Conservation (phyloP, 345 rosid species). For the Heritiera fomes region DNA sequence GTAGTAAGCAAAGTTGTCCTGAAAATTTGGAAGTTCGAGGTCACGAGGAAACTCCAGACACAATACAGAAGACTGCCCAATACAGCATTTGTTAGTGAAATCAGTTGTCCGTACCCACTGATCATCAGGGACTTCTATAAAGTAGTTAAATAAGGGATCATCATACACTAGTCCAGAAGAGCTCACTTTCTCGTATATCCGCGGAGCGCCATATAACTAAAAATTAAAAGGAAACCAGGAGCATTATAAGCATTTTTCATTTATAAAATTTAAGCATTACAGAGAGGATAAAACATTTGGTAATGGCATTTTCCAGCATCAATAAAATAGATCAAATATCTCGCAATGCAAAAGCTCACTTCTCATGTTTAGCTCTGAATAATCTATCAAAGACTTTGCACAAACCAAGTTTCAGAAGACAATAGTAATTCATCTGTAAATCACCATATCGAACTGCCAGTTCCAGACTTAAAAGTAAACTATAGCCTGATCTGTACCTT, state of each 20-base stretch:
- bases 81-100: slow-evolving; percentile 41
- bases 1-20: slow-evolving; percentile 32
- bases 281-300: background rate
- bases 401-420: background rate
- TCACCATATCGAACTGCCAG: background rate
- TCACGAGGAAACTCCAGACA: slow-evolving; percentile 47
- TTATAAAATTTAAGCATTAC: background rate
- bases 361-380: background rate
- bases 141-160: slow-evolving; percentile 18
- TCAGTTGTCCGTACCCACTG: slow-evolving; percentile 53
- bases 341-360: background rate
- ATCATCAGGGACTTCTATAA: slow-evolving; percentile 35
- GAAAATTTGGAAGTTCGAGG: slow-evolving; percentile 38
- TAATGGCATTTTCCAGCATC: background rate
- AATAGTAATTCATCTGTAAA: background rate
- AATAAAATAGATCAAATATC: background rate
- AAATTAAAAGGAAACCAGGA: background rate
- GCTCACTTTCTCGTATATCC: slow-evolving; percentile 22
- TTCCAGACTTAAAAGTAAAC: background rate
- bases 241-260: background rate
- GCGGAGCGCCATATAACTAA: slow-evolving; percentile 37
- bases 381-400: background rate
- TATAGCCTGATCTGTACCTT: background rate
- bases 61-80: slow-evolving; percentile 54
- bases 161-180: slow-evolving; percentile 24